Evolutionary conservation across 1,139 yeast genomes (phyloP).

Genomic region (Debaryomyces robertsiae): DNA sequence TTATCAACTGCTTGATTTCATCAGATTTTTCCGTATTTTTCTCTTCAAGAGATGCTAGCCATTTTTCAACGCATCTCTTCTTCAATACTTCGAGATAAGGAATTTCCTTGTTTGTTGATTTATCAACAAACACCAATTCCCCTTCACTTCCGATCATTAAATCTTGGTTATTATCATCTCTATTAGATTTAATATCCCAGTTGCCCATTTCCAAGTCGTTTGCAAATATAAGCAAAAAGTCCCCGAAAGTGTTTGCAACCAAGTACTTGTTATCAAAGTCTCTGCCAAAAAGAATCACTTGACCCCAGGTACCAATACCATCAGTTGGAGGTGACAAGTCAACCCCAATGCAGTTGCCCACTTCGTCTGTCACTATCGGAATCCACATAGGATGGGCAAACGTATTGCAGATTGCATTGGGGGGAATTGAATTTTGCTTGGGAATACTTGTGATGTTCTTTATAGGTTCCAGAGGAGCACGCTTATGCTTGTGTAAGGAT

Average conservation of each 20-base stretch:
- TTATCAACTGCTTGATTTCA: constrained; percentile 24
- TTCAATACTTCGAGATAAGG: constrained; percentile 68
- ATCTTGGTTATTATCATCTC: constrained; percentile 49
- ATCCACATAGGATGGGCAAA: constrained; percentile 92
- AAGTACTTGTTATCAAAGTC: constrained; percentile 84
- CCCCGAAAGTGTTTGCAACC: constrained; percentile 83
- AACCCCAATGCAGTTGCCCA: constrained; percentile 87
- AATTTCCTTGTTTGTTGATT: constrained; percentile 45
- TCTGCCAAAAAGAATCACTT: constrained; percentile 84
- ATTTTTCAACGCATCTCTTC: constrained; percentile 30
- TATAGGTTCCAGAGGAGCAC: not conserved
- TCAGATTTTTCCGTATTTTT: constrained; percentile 18
- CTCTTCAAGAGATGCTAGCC: constrained; percentile 33
- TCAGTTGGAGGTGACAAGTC: constrained; percentile 82
- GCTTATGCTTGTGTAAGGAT: constrained; percentile 9
- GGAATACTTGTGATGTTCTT: constrained; percentile 34
- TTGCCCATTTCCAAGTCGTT: constrained; percentile 81
- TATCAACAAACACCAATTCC: constrained; percentile 66
- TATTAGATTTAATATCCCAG: constrained; percentile 63
- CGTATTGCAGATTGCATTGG: constrained; percentile 64
- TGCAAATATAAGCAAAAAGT: constrained; percentile 75
- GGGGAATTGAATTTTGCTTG: constrained; percentile 75
- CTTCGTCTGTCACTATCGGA: constrained; percentile 82
- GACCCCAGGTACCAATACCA: constrained; percentile 69
- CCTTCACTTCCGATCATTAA: constrained; percentile 66